Base-by-base conservation (phyloP, 495 filamentous ascomycete genomes). In the Aspergillus sclerotioniger region DNA sequence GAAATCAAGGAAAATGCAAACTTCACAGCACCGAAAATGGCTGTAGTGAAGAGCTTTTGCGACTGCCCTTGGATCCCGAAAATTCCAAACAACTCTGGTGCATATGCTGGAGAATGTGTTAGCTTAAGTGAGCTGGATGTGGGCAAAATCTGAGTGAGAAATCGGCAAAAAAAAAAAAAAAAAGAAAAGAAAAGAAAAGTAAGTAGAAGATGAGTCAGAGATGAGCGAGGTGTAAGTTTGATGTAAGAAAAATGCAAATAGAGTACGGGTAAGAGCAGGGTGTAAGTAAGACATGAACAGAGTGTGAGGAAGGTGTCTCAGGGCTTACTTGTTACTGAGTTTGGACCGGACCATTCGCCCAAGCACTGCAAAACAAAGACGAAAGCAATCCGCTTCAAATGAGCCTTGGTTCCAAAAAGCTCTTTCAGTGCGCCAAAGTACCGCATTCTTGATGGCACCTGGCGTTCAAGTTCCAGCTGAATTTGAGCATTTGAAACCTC, bases 1-100 rank as follows among this genome's bases (percentile, higher is more conserved):
- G 82, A 86, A 17, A 80, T 44, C n/a, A 87, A 57, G 15, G 83
- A 72, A 4, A 83, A 76, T 21, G 81, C 65, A 57, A 87, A 80
- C 62, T 89, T 88, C 60, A 86, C 74, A 48, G 86, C 74, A 21
- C 85, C 85, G 56, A 87, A 85, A 28, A 89, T 79, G 33, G 79
- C 84, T 1, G 82, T 87, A 15, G 80, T 76, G 49, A 88, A 80
- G 0, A 87, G 78, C 29, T 78, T 80, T 47, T 84, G 80, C 28
- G 77, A 77, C 45, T 79, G 76, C 19, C 84, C 83, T 0, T 71
- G 79, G n/a, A 80, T 75, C 32, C 84, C 84, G 15, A 87, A 75
- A 28, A 86, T 72, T 0, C 67, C 68, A 68, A 89, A 88, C 19
- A 87, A 74, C 56, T 86, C 74, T 0, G 82, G 80, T 0, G 84